Base-by-base conservation (phyloP, 176 grass and related monocot species). In the Typha latifolia region DNA sequence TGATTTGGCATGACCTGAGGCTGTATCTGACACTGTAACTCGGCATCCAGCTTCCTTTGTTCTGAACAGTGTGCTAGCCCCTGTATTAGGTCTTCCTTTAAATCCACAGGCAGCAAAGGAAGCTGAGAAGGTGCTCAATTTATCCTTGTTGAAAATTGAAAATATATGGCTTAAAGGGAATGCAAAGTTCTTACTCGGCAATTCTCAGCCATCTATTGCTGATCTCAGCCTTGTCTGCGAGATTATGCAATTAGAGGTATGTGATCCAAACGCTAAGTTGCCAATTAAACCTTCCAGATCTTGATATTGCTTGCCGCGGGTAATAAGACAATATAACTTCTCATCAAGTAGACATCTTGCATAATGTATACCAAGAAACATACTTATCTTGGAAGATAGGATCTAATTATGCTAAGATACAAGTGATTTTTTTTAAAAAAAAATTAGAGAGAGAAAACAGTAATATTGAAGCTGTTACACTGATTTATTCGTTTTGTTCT, bases 161-260 rank as follows among this genome's bases (percentile, higher is more conserved):
- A 79, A 79, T 6, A 11, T 88, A 11, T 91, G 84, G 84, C 84
- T 96, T 48, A 88, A 86, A 66, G 82, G 82, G n/a, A 71, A 84
- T 26, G 49, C 80, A 9, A 83, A 88, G 50, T 97, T 97, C 80
- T 71, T 92, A 77, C 32, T 86, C 10, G 88, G 88, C 62, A 89
- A 50, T 21, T 84, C 70, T 27, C 80, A 79, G 62, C 88, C 88
- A 70, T 84, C 88, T 1, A 82, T 97, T 53, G 85, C 88, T 49
- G 88, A 97, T 75, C 82, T 97, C 56, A 86, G 88, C 83, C 88
- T 97, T 68, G 85, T 86, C 52, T 97, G 93, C 47, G 93, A 97
- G 74, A 88, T 97, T 66, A 92, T 87, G 85, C 85, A 97, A 61
- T 57, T 92, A 61, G 88, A 97, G 88, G 93, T 92, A 89, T 16